Percentiles rank a stretch among this genome's conserved stretches.
Evolutionary conservation across 495 filamentous ascomycete genomes (phyloP).

Genomic region (Penicillium crystallinum): DNA sequence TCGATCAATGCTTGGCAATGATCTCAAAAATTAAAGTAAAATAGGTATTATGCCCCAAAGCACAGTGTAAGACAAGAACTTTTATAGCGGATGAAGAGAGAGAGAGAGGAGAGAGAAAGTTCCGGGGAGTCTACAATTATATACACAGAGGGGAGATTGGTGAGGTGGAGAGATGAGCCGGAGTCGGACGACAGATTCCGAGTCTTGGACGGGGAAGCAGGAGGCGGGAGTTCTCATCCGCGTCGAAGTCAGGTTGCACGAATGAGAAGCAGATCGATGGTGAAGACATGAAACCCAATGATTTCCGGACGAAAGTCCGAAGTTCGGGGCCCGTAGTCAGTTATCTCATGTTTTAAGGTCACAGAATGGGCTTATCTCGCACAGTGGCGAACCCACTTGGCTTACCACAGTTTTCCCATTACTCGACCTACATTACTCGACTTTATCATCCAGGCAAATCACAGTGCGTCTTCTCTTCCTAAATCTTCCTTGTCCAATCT

Average conservation of each 20-base stretch:
- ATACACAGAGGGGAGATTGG: constrained; percentile 10
- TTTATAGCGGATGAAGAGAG: constrained; percentile 12
- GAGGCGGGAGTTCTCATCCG: constrained; percentile 2
- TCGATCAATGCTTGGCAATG: constrained; percentile 8
- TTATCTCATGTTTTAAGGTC: constrained; percentile 42
- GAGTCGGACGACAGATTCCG: constrained; percentile 32
- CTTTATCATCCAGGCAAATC: neutral
- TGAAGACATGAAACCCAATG: constrained; percentile 1
- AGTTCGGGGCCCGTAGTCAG: constrained; percentile 28
- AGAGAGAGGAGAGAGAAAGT: constrained; percentile 7
- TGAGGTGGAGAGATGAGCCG: constrained; percentile 22
- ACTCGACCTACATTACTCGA: neutral
- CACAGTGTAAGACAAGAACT: constrained; percentile 5
- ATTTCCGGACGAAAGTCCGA: constrained; percentile 30
- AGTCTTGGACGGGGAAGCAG: constrained; percentile 12
- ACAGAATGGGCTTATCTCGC: constrained; percentile 37
- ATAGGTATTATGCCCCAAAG: constrained; percentile 1
- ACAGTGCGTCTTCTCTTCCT: neutral
- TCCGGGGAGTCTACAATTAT: constrained; percentile 13
- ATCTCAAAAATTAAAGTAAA: constrained; percentile 3
- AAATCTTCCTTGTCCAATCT: constrained; percentile 1
- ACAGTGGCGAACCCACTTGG: constrained; percentile 15
- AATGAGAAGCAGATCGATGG: neutral
- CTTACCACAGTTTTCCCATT: neutral
- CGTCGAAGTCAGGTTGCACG: constrained; percentile 1